phyloP scores from a whole-genome alignment of 805 yeast species.

The Starmerella riodocensis region DNA sequence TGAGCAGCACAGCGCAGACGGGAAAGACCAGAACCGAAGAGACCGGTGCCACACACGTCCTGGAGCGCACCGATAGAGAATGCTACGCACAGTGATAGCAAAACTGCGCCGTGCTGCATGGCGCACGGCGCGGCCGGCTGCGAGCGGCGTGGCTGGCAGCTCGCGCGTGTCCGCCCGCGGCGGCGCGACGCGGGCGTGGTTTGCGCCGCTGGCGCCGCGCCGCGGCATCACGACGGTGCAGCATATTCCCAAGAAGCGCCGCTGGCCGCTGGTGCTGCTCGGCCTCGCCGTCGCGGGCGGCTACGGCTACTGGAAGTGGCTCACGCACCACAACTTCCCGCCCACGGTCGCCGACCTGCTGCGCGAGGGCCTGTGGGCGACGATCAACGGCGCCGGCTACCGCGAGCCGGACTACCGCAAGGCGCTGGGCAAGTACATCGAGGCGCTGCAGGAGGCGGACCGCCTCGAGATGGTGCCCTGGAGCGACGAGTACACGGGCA shows the following conservation, averaged over 20 bases:
- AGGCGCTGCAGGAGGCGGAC: slow-evolving; percentile 55
- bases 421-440: slow-evolving; percentile 61
- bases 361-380: slow-evolving; percentile 73
- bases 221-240: slow-evolving; percentile 13
- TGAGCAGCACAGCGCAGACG: too few relatives aligned
- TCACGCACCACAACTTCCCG: slow-evolving; percentile 33
- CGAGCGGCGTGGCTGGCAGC: too few relatives aligned
- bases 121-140: too few relatives aligned
- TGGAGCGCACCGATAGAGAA: too few relatives aligned
- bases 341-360: slow-evolving; percentile 54
- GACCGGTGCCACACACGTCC: too few relatives aligned
- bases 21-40: too few relatives aligned
- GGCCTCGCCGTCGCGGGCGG: slow-evolving; percentile 11
- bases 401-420: slow-evolving; percentile 41
- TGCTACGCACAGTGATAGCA: too few relatives aligned
- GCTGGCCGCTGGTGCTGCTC: slow-evolving; percentile 11
- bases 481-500: slow-evolving; percentile 76
- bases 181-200: too few relatives aligned
- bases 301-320: slow-evolving; percentile 21
- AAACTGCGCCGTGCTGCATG: too few relatives aligned
- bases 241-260: slow-evolving; percentile 9
- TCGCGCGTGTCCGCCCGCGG: too few relatives aligned
- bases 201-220: too few relatives aligned
- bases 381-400: slow-evolving; percentile 47
- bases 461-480: slow-evolving; percentile 42